A percentile compares a stretch with the other conserved stretches of the same genome.
Conservation (phyloP, 2,329 filamentous ascomycete species). For the Colletotrichum godetiae region DNA sequence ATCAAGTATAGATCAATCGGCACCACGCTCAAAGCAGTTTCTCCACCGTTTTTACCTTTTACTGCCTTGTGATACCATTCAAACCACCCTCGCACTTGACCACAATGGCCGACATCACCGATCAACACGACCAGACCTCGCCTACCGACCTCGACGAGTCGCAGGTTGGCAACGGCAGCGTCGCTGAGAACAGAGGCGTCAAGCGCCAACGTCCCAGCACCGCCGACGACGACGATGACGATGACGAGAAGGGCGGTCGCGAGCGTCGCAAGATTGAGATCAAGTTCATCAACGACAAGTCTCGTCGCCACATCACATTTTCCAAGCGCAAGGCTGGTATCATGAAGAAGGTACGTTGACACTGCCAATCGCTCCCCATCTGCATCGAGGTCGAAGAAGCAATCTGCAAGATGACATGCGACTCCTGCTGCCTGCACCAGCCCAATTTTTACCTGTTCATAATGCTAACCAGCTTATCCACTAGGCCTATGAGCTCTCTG, state of each 20-base stretch:
- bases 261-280: conserved; percentile 99
- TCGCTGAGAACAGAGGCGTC: conserved; percentile 80
- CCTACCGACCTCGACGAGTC: conserved; percentile 79
- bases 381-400: too few relatives aligned
- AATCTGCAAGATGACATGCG: not conserved
- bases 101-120: conserved; percentile 82
- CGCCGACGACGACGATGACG: conserved; percentile 94
- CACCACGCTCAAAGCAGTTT: conserved; percentile 74
- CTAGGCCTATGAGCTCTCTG: conserved; percentile 95
- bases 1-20: conserved; percentile 75
- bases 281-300: conserved; percentile 99
- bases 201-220: conserved; percentile 88
- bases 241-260: conserved; percentile 96
- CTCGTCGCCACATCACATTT: conserved; percentile 98
- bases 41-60: conserved; percentile 69
- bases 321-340: conserved; percentile 99
- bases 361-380: not conserved
- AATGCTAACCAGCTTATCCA: conserved; percentile 28
- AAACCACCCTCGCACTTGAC: conserved; percentile 10
- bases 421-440: not conserved
- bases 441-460: not conserved
- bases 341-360: conserved; percentile 91
- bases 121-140: conserved; percentile 81
- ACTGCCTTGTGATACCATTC: conserved; percentile 54
- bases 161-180: conserved; percentile 73